Evolutionary conservation across 257 asterid species (phyloP), one percentile per base, ranked within the genome.

Genomic region (Capsicum rhomboideum): DNA sequence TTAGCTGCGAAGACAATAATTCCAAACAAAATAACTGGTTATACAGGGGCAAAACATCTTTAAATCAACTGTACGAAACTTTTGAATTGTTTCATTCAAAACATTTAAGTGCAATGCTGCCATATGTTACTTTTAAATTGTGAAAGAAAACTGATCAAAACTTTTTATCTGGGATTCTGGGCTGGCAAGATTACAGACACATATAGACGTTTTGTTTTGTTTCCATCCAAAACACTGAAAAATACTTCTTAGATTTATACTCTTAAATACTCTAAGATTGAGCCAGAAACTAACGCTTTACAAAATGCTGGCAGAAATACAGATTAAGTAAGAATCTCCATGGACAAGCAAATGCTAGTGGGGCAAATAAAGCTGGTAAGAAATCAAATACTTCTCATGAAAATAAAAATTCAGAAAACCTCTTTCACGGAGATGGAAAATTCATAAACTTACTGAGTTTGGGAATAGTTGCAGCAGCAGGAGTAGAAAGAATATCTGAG

Each of bases 311-410:
- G 86, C 97, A 95, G 99, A 96, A 96, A 86, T 96, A 93, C 89
- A 92, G 99, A 83, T 93, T 94, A 82, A 91, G 99, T 84, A 96
- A 96, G 87, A 96, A 91, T 89, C 87, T 91, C 81, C 93, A 93
- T 78, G 95, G 94, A 80, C 99, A 95, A 85, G 89, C 96, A 18
- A 92, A 87, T 50, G 64, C 82, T 50, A 89, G 82, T 74, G 97
- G 92, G 81, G 83, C 91, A 91, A 90, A 82, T 85, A 96, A 94
- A 91, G 80, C 94, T 79, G 85, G 99, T 95, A 93, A 89, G 91
- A 49, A 85, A 80, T 88, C 84, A 80, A 82, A 56, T 16, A 82
- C 42, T 81, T 26, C 66, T 80, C 81, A 83, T 9, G 64, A 83
- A 82, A 75, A 42, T 79, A 50, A 71, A 20, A 42, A 52, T 77